phyloP scores from a whole-genome alignment of 768 basidiomycete genomes.

The Suillus luteus region DNA sequence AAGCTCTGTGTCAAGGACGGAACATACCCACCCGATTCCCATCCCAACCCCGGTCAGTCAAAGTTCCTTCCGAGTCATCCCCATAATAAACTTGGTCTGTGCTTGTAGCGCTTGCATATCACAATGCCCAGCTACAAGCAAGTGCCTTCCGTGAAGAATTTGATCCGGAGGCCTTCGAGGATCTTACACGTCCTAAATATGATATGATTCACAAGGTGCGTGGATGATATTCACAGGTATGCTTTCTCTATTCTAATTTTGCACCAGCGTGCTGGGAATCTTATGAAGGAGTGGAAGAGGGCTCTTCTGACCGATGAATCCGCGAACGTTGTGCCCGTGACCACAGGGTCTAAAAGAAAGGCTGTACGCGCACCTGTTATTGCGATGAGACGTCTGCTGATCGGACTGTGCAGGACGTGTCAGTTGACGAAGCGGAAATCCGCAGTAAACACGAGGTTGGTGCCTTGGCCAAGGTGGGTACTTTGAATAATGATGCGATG shows the following conservation, averaged over 20 bases:
- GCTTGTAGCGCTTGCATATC: slow-evolving; percentile 72
- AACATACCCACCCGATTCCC: slow-evolving; percentile 84
- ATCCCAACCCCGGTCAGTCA: slow-evolving; percentile 84
- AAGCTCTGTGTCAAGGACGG: slow-evolving; percentile 80
- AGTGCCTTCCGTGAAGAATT: slow-evolving; percentile 92
- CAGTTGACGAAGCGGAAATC: slow-evolving; percentile 73
- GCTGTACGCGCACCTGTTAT: slow-evolving; percentile 48
- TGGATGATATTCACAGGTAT: background rate
- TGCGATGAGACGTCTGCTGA: slow-evolving; percentile 14
- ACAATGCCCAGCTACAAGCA: slow-evolving; percentile 89
- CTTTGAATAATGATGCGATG: background rate
- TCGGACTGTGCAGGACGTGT: slow-evolving; percentile 48
- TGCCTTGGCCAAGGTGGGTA: slow-evolving; percentile 64
- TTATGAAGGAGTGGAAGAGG: slow-evolving; percentile 73
- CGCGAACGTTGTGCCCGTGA: slow-evolving; percentile 50
- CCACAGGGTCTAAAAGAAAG: slow-evolving; percentile 68
- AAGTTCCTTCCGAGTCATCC: background rate
- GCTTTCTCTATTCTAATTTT: slow-evolving; percentile 10
- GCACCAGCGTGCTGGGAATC: slow-evolving; percentile 61
- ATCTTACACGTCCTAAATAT: slow-evolving; percentile 77
- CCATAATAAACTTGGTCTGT: slow-evolving; percentile 1
- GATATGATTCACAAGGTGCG: slow-evolving; percentile 79
- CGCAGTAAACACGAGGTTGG: slow-evolving; percentile 64
- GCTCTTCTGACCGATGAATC: slow-evolving; percentile 63
- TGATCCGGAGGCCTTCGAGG: slow-evolving; percentile 74